Conservation (phyloP, 129 eudicot species). For the Rutidosis leptorrhynchoides region DNA sequence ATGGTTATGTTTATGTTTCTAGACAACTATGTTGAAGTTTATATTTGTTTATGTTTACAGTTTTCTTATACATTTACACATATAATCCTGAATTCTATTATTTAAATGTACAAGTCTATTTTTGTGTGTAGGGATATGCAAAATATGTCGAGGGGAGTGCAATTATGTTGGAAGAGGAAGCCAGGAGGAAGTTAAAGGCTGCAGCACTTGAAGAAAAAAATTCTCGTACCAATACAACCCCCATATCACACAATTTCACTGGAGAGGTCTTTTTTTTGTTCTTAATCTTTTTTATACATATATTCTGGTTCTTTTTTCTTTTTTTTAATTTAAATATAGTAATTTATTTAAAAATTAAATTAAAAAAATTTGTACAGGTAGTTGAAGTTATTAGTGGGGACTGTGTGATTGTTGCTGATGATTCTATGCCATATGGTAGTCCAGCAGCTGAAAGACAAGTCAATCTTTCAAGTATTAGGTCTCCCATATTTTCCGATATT, state of each 20-base stretch:
- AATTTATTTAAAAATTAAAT: no score
- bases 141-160: conserved; percentile 99
- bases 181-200: conserved; percentile 56
- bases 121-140: conserved; percentile 78
- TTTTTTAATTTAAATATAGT: no score
- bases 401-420: conserved; percentile 90
- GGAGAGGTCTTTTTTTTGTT: conserved; percentile 63
- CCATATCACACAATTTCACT: conserved; percentile 84
- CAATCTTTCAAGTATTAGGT: conserved; percentile 92
- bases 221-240: conserved; percentile 82
- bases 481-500: conserved; percentile 70
- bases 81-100: no score
- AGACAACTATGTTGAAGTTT: no score
- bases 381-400: conserved; percentile 96
- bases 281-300: neutral
- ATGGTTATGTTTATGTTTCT: no score
- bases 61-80: no score
- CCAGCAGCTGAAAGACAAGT: conserved; percentile 94
- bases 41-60: no score
- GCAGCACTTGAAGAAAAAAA: conserved; percentile 92
- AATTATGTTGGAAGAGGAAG: conserved; percentile 80
- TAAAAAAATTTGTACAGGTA: conserved; percentile 46
- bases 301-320: no score
- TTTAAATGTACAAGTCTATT: no score
- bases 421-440: conserved; percentile 82